Percentiles rank a stretch among this genome's conserved stretches.
Evolutionary conservation across 1,284 basidiomycete genomes (phyloP).

Genomic region (Malassezia dermatis): DNA sequence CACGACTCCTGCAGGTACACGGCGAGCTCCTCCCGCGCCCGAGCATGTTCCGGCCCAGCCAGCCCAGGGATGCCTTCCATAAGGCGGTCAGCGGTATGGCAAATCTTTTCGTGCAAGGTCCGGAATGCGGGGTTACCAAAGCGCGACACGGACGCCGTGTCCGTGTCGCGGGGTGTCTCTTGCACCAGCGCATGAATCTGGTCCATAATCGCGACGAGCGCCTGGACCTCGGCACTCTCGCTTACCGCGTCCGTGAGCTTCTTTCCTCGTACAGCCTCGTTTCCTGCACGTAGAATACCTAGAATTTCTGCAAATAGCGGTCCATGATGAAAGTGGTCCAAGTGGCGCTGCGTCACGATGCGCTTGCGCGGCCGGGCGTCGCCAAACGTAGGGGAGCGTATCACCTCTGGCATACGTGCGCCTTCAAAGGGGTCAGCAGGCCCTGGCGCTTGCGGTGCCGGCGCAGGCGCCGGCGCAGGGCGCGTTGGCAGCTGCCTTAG

Average conservation of each 20-base stretch:
- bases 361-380: conserved; percentile 56
- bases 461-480: background rate
- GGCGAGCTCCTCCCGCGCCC: conserved; percentile 48
- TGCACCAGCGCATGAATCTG: conserved; percentile 48
- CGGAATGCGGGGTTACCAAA: conserved; percentile 97
- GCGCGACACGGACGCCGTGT: conserved; percentile 73
- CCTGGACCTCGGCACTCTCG: conserved; percentile 17
- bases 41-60: conserved; percentile 6
- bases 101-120: conserved; percentile 73
- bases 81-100: conserved; percentile 53
- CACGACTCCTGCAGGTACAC: conserved; percentile 76
- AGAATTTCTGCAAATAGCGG: conserved; percentile 63
- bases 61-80: conserved; percentile 44
- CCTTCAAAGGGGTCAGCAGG: conserved; percentile 10
- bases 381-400: background rate
- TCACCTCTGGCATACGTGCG: background rate
- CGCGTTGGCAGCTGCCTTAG: background rate
- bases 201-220: conserved; percentile 38
- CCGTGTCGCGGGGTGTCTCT: conserved; percentile 64
- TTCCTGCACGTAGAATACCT: conserved; percentile 65
- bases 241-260: conserved; percentile 56
- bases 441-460: background rate
- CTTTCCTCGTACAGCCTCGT: conserved; percentile 64
- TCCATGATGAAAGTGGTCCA: conserved; percentile 70
- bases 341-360: conserved; percentile 68